Base-by-base conservation (phyloP, 495 filamentous ascomycete genomes). In the Parachaetomium inaequale region DNA sequence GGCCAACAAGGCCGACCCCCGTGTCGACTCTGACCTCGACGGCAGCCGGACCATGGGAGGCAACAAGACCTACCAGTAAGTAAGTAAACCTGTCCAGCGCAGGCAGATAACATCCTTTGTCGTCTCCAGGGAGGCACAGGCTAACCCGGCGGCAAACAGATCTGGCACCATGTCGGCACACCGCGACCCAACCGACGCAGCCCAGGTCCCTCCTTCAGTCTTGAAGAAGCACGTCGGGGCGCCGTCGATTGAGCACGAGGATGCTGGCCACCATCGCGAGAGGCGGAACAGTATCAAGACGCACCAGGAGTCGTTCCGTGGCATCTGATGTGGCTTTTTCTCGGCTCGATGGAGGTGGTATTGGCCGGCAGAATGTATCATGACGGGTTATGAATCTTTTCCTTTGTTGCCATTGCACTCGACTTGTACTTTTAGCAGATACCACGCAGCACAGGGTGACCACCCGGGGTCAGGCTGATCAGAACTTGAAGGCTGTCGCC, bases 1-100 rank as follows among this genome's bases (percentile, higher is more conserved):
- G 28, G 59, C 73, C 55, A 82, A 85, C 75, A 84, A 84, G 72
- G 31, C 74, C 8, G 81, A 85, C 50, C 84, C 83, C 15, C 75
- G 81, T 34, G 78, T 83, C 52, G 81, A 83, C 66, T 78, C 74
- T 0, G 76, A 83, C 56, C 75, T 79, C 0, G 77, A 80, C 66
- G 69, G 74, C 52, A 76, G 72, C 67, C 62, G 64, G 62, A 81
- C 79, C n/a, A 1, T 74, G 28, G 79, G 79, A 32, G 75, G 71
- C 50, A 70, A 78, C 74, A 79, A 72, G 68, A 79, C 78, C 25
- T 76, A 72, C 59, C 74, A 72, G 74, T 75, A 75, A 74, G 75
- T 81, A 76, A 77, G 76, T 79, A 67, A 28, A 21, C 40, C 23
- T 26, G 23, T 21, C 23, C 23, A 47, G 23, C n/a, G 8, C 25